Evolutionary conservation across 495 filamentous ascomycete species (phyloP), one percentile per base, ranked within the genome.

Genomic region (Neurospora sp.): DNA sequence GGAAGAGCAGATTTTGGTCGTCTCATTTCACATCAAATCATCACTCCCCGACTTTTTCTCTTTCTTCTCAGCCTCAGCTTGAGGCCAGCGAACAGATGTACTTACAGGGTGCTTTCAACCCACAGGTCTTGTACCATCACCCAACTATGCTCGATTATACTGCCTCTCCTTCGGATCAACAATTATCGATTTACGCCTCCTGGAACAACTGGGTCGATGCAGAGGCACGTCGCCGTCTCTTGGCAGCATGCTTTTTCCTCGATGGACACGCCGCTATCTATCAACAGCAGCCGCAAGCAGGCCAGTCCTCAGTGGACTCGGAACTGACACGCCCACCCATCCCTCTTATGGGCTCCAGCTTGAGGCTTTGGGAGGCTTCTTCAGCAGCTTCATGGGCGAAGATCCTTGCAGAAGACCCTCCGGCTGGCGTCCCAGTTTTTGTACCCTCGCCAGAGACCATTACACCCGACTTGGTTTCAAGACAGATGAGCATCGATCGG

Each of bases 181-280:
- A 79, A 37, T 59, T 76, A n/a, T 74, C 74, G n/a, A 53, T 76
- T 68, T 74, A 82, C 10, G 76, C 79, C 61, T 77, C 79, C 59
- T 88, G 87, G 87, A 78, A 74, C 4, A 75, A 76, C 76, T 88
- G 86, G 86, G 74, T 87, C 46, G 77, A 84, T 48, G 74, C 76
- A 35, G 87, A 88, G 75, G 80, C 83, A 31, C 80, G 77, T 74
- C 84, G 84, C n/a, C 83, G 87, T 42, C 82, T 88, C 69, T 76
- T 86, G 20, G 80, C 82, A 61, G 82, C 80, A 11, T 88, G 84
- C 78, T 84, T 87, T 79, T 76, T 85, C 74, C 78, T 84, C 71
- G 86, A 88, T 78, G 79, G 84, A 20, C 87, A 87, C 71, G 79
- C 85, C 70, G 80, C 84, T 68, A 78, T 83, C 71, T 86, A 83